Percentiles rank a stretch among this genome's conserved stretches.
phyloP scores from a whole-genome alignment of 1,284 basidiomycete genomes.

The Ceratobasidium sp. region DNA sequence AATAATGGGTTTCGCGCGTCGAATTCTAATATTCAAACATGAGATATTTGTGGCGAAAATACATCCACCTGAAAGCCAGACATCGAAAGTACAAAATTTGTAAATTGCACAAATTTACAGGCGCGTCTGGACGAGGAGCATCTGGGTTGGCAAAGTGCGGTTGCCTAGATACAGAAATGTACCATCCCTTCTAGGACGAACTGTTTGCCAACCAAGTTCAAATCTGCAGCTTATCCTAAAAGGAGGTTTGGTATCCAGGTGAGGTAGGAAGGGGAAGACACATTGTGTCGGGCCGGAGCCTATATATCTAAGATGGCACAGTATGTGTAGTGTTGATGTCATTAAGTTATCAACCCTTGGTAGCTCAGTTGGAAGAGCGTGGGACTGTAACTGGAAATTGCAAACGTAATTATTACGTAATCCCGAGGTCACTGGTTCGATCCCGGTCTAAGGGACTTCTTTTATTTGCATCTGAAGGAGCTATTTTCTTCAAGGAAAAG shows the following conservation, averaged over 20 bases:
- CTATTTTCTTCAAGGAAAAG: no score
- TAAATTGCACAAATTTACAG: background rate
- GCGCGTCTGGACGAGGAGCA: no score
- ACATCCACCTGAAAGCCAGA: background rate
- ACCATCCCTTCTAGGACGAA: no score
- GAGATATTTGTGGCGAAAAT: background rate
- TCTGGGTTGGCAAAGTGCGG: no score
- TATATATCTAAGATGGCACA: no score
- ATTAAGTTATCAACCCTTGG: slow-evolving; percentile 24
- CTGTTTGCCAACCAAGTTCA: no score
- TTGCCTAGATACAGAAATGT: no score
- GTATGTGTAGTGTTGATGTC: no score
- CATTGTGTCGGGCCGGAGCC: no score
- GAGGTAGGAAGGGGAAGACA: no score
- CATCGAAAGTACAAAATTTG: background rate
- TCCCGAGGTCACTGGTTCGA: slow-evolving; percentile 41
- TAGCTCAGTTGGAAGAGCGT: slow-evolving; percentile 44
- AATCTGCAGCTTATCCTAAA: no score
- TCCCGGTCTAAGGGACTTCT: slow-evolving; percentile 34
- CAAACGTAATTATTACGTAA: slow-evolving; percentile 13
- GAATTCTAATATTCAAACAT: background rate
- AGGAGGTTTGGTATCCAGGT: no score
- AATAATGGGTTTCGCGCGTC: background rate
- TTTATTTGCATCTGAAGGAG: slow-evolving; percentile 14
- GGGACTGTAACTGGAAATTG: slow-evolving; percentile 38